These are phyloP conservation scores for Spergularia azorica DNA, from an alignment of 179 eudicot genomes.

Conservation along the genomic window DNA sequence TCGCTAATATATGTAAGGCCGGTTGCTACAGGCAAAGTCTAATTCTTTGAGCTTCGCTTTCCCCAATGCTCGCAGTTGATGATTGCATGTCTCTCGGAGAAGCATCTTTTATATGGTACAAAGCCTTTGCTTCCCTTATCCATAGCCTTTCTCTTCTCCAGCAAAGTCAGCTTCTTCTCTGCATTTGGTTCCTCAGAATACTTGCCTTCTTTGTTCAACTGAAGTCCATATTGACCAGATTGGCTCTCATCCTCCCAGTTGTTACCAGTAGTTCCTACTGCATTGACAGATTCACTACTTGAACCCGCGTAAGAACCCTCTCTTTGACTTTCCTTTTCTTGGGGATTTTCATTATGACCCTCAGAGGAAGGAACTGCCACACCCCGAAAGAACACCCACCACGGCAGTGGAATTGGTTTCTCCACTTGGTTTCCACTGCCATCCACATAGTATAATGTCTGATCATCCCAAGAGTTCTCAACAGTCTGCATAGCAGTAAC, in stretches of 20 bases:
- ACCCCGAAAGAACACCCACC: slow-evolving; percentile 45
- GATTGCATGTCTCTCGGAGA: slow-evolving; percentile 42
- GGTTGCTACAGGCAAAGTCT: slow-evolving; percentile 64
- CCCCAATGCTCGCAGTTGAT: slow-evolving; percentile 33
- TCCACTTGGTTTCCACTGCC: slow-evolving; percentile 27
- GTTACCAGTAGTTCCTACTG: slow-evolving; percentile 28
- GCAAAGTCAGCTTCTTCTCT: slow-evolving; percentile 6
- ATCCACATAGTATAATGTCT: slow-evolving; percentile 17
- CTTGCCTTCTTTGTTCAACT: slow-evolving; percentile 23
- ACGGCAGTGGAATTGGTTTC: slow-evolving; percentile 41
- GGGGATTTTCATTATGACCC: slow-evolving; percentile 16
- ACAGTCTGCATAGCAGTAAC: slow-evolving; percentile 10
- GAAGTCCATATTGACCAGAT: slow-evolving; percentile 25
- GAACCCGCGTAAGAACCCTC: slow-evolving; percentile 32
- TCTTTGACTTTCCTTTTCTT: slow-evolving; percentile 37
- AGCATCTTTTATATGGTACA: slow-evolving; percentile 83
- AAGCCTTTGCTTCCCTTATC: slow-evolving; percentile 50
- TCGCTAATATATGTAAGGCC: not conserved
- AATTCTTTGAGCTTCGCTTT: slow-evolving; percentile 47
- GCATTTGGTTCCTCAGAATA: not conserved
- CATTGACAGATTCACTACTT: slow-evolving; percentile 35
- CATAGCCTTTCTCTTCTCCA: slow-evolving; percentile 23
- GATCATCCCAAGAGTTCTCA: slow-evolving; percentile 24
- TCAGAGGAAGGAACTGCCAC: slow-evolving; percentile 30
- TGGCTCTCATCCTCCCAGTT: slow-evolving; percentile 37